Evolutionary conservation across 1,284 basidiomycete genomes (phyloP).

Genomic region (Earliella scabrosa): DNA sequence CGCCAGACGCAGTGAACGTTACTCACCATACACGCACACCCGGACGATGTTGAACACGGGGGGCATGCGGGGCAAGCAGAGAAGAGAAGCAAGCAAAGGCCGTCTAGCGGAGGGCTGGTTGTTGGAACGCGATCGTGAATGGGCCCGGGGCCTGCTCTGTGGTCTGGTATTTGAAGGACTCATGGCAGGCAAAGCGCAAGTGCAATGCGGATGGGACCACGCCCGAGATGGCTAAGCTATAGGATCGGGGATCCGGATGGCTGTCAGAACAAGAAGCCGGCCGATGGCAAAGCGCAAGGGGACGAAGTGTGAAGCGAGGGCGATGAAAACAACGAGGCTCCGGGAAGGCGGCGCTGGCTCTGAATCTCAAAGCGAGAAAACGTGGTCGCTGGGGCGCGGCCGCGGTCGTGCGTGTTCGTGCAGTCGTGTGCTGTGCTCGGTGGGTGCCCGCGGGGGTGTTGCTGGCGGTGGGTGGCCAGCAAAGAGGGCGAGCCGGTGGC

Average conservation of each 20-base stretch:
- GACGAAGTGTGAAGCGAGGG: conserved; percentile 19
- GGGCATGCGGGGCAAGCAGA: conserved; percentile 44
- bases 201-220: background rate
- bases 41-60: conserved; percentile 68
- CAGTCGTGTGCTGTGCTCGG: conserved; percentile 11
- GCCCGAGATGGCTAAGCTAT: conserved; percentile 13
- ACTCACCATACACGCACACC: conserved; percentile 63
- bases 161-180: conserved; percentile 38
- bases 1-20: background rate
- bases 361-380: conserved; percentile 8
- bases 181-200: conserved; percentile 37
- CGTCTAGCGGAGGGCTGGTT: conserved; percentile 22
- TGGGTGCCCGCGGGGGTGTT: conserved; percentile 5
- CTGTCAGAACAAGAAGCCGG: background rate
- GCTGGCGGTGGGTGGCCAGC: conserved; percentile 1
- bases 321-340: conserved; percentile 34
- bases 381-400: conserved; percentile 20
- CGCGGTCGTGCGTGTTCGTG: conserved; percentile 8
- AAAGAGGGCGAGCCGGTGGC: conserved; percentile 14
- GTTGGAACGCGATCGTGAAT: conserved; percentile 34
- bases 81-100: conserved; percentile 31
- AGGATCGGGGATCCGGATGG: background rate
- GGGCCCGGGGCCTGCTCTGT: conserved; percentile 25
- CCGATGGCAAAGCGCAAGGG: conserved; percentile 1
- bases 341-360: conserved; percentile 21